Base-by-base conservation (phyloP, 2,329 filamentous ascomycete species). In the Elsinoe fawcettii region DNA sequence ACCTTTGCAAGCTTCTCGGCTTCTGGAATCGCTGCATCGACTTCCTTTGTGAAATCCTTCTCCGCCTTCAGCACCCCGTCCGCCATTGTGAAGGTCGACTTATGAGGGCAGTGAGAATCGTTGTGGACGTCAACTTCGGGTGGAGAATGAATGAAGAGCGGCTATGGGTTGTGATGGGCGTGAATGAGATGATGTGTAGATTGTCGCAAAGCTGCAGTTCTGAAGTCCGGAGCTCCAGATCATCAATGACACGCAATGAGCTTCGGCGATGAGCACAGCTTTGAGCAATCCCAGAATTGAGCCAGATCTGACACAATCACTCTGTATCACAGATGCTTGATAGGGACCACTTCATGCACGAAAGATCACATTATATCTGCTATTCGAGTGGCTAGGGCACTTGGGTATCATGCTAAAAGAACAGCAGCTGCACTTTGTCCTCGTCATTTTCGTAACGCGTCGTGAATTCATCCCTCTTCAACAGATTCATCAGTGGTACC, bases 31-130 rank as follows among this genome's bases (percentile, higher is more conserved):
- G 89, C 83, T 76, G 87, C 84, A 79, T 97, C 91, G 69, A 89
- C 90, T 75, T 97, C 91, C 77, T 96, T 95, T 70, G 88, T 87
- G 83, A 88, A 96, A 84, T 99, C 93, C 86, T 95, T 96, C 80
- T 99, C 93, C 69, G 92, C 89, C 83, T 95, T 95, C 74, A 93
- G 72, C 66, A 84, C 75, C 74, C 84, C 84, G 75, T 90, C 88
- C 68, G 90, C 87, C 90, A 95, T 95, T 71, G 55, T 61, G 60
- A 30, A 54, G 14, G 4, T 37, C 30, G n/a, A 3, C 23, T 22
- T 14, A 12, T 44, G 27, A 22, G 8, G 37, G 27, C 16, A 20
- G 8, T 46, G 22, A 12, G 20, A 2, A 5, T 30, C n/a, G 27
- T 30, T 30, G 27, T 30, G 27, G 27, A 30, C 27, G 27, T 30